Evolutionary conservation across 2,329 filamentous ascomycete genomes (phyloP), one percentile per base, ranked within the genome.

Genomic region (Sporothrix humicola): DNA sequence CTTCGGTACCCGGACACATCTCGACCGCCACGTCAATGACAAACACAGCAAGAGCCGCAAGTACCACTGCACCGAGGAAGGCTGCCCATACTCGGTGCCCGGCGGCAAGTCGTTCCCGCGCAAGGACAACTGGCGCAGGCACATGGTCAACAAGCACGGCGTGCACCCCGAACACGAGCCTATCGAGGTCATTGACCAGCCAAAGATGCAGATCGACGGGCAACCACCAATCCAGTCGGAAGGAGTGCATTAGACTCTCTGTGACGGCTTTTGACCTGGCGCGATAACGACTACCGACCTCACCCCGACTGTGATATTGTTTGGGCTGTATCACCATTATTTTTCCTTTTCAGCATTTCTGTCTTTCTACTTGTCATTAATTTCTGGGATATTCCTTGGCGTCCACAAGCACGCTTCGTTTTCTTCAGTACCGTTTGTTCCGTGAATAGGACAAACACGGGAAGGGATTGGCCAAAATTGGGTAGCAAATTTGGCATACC

Each of bases 121-220:
- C 71, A 90, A 90, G 77, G 88, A 90, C 77, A 90, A 90, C 79
- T 90, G 88, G 88, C 86, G 87, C 77, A 82, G 88, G 73, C 88
- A 90, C 78, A 89, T 90, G 87, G 82, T 84, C 50, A 89, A 89
- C 79, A 89, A 89, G 76, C 88, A 90, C 76, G 73, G 76, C 17
- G 78, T 79, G 68, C 77, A 77, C 2, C 78, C 79, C 0, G 80
- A 84, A 50, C 79, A 85, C 74, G 83, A 85, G 6, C 84, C 85
- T 1, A 82, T 84, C 17, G 83, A 84, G 20, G 81, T 84, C 15
- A 81, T 84, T 70, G 84, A 85, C 73, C 80, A 81, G 31, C 78
- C 80, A 2, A 81, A 23, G 52, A 17, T 26, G 52, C 12, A 26
- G 20, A 23, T 26, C 3, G 9, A 52, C 15, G 13, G 48, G 15